Base-by-base conservation (phyloP, 1,284 basidiomycete species). In the Pulveroboletus sp. region DNA sequence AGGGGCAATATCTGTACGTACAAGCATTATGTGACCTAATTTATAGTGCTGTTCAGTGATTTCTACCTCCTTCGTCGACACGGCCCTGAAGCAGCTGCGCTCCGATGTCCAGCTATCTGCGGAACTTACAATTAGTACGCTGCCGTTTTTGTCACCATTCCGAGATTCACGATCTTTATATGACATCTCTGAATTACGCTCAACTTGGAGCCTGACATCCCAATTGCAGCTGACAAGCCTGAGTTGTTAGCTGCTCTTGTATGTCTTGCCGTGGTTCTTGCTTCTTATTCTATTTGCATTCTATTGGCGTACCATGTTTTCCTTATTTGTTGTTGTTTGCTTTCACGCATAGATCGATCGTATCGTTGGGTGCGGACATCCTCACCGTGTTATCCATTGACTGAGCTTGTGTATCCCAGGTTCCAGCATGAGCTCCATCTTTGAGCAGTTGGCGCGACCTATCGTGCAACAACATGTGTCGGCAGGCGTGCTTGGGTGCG, bases 391-490 rank as follows among this genome's bases (percentile, higher is more conserved):
- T 29, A 29, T 29, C 26, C 26, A 29, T 29, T 29, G 26, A 29
- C 26, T 29, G 26, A 29, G 7, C 26, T 29, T 29, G 4, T 29
- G 4, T 29, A 7, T 29, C 26, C 7, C 26, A 29, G 26, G 7
- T 29, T 29, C 26, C 26, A 29, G 7, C 26, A 29, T 29, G 26
- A 29, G 7, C 26, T 29, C 7, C 26, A 29, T 29, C 26, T 7
- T 29, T 29, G n/a, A n/a, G n/a, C n/a, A n/a, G 46, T 78, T 92
- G 50, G 89, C 90, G 2, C 77, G 81, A 56, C 89, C 90, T 4
- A 90, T 92, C 57, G 89, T 91, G 19, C 87, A 92, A 70, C 84
- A 82, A 62, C 81, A 92, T 58, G 86, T 92, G 43, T 76, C 79
- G 32, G 81, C 77, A 26, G 77, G 86, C 11, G 70, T 76, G 19